Evolutionary conservation across 2,329 filamentous ascomycete species (phyloP).

Genomic region (Leptographium procerum): DNA sequence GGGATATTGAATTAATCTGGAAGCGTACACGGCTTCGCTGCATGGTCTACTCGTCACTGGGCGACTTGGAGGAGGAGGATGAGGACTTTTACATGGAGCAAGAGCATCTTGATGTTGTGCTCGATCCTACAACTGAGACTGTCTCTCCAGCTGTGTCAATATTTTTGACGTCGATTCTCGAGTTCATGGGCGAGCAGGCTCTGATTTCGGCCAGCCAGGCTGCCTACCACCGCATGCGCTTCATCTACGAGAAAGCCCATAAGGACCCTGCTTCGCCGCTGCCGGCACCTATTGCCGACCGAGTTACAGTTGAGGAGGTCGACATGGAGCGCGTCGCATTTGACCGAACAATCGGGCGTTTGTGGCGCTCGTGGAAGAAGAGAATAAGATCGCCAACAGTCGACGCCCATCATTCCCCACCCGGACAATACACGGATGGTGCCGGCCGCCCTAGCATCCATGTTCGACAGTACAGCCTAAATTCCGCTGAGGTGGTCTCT

Average conservation of each 20-base stretch:
- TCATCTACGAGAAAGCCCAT: conserved; percentile 47
- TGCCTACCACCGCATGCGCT: conserved; percentile 56
- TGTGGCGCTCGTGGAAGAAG: conserved; percentile 96
- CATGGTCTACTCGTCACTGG: conserved; percentile 96
- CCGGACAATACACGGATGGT: conserved; percentile 38
- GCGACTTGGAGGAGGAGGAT: conserved; percentile 95
- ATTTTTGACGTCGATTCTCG: conserved; percentile 87
- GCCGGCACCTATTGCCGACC: conserved; percentile 43
- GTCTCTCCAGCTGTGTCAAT: conserved; percentile 90
- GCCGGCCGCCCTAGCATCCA: conserved; percentile 23
- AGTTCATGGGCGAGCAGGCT: conserved; percentile 87
- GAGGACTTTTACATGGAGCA: conserved; percentile 81
- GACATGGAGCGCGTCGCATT: conserved; percentile 91
- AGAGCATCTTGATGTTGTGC: conserved; percentile 54
- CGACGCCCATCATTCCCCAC: conserved; percentile 32
- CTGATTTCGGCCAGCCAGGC: conserved; percentile 80
- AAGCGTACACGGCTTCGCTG: conserved; percentile 84
- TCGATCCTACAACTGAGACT: conserved; percentile 50
- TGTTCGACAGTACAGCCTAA: conserved; percentile 26
- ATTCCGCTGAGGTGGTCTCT: neutral
- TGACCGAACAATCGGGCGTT: conserved; percentile 73
- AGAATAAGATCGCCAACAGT: conserved; percentile 50
- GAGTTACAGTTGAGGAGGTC: conserved; percentile 72
- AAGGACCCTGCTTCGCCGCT: conserved; percentile 34
- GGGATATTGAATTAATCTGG: conserved; percentile 90